Evolutionary conservation across 306 rosid genomes (phyloP).

Genomic region (Vachellia collinsii): DNA sequence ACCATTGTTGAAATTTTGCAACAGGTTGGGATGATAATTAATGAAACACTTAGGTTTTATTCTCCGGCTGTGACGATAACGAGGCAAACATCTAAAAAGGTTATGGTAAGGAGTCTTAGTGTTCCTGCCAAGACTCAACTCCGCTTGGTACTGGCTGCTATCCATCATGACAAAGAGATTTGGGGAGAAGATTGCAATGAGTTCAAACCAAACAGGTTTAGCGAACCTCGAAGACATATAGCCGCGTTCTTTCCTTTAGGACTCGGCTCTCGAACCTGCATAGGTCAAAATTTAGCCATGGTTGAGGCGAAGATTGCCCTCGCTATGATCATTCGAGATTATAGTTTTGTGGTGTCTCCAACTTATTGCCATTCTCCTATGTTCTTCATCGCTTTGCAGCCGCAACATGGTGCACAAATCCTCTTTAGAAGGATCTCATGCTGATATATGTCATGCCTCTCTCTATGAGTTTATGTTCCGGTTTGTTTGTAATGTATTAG

Average conservation of each 20-base stretch:
- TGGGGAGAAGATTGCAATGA: slow-evolving; percentile 78
- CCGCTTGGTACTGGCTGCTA: slow-evolving; percentile 53
- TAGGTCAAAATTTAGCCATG: slow-evolving; percentile 69
- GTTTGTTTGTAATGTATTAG: neutral
- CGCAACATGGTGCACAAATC: slow-evolving; percentile 56
- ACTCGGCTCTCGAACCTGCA: slow-evolving; percentile 62
- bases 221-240: slow-evolving; percentile 60
- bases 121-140: slow-evolving; percentile 67
- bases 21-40: slow-evolving; percentile 66
- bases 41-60: slow-evolving; percentile 75
- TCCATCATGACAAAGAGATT: slow-evolving; percentile 60
- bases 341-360: slow-evolving; percentile 40
- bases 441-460: neutral
- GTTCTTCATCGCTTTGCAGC: slow-evolving; percentile 44
- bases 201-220: slow-evolving; percentile 68
- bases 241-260: slow-evolving; percentile 71
- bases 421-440: slow-evolving; percentile 38
- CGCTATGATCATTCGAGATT: slow-evolving; percentile 41
- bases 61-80: slow-evolving; percentile 53
- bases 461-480: neutral
- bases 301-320: slow-evolving; percentile 59
- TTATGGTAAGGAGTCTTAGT: slow-evolving; percentile 54
- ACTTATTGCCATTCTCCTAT: slow-evolving; percentile 47
- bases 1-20: slow-evolving; percentile 27
- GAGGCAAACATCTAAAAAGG: slow-evolving; percentile 52